These are phyloP conservation scores for Penicillium brevicompactum DNA, from an alignment of 2,329 filamentous ascomycete genomes.

Conservation along the genomic window DNA sequence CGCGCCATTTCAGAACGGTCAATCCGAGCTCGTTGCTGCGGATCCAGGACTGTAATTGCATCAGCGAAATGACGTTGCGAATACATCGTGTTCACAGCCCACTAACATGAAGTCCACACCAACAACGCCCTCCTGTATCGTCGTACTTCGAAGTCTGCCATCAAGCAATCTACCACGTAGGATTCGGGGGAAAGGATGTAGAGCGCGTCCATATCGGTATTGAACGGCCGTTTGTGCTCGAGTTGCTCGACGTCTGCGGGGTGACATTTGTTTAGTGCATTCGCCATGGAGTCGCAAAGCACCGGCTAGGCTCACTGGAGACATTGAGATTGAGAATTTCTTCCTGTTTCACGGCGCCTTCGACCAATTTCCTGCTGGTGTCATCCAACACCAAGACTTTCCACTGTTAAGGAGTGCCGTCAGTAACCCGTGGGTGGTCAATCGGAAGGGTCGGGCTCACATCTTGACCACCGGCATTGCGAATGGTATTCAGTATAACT, in stretches of 20 bases:
- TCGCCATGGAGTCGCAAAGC: background rate
- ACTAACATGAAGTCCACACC: slow-evolving; percentile 76
- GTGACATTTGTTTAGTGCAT: slow-evolving; percentile 15
- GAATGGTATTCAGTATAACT: slow-evolving; percentile 76
- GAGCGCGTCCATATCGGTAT: slow-evolving; percentile 90
- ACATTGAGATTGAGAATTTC: slow-evolving; percentile 96
- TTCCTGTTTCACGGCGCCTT: slow-evolving; percentile 92
- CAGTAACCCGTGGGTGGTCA: slow-evolving; percentile 28
- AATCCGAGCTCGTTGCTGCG: slow-evolving; percentile 70
- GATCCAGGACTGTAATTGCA: slow-evolving; percentile 62
- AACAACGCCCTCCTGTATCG: slow-evolving; percentile 79
- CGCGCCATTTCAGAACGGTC: slow-evolving; percentile 70
- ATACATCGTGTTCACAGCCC: slow-evolving; percentile 11
- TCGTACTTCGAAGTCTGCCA: slow-evolving; percentile 85
- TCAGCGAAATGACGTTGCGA: slow-evolving; percentile 22
- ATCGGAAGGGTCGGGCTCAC: slow-evolving; percentile 52
- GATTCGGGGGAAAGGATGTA: slow-evolving; percentile 85
- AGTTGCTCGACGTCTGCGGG: slow-evolving; percentile 81
- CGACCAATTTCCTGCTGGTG: slow-evolving; percentile 77
- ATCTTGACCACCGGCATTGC: slow-evolving; percentile 77
- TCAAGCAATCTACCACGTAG: slow-evolving; percentile 88
- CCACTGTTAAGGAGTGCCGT: slow-evolving; percentile 65
- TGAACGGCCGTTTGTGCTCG: slow-evolving; percentile 78
- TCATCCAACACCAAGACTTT: slow-evolving; percentile 93
- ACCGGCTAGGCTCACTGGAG: slow-evolving; percentile 68